These are phyloP conservation scores for Eremochloa ophiuroides DNA, from an alignment of 176 grass and related monocot genomes.

Conservation along the genomic window DNA sequence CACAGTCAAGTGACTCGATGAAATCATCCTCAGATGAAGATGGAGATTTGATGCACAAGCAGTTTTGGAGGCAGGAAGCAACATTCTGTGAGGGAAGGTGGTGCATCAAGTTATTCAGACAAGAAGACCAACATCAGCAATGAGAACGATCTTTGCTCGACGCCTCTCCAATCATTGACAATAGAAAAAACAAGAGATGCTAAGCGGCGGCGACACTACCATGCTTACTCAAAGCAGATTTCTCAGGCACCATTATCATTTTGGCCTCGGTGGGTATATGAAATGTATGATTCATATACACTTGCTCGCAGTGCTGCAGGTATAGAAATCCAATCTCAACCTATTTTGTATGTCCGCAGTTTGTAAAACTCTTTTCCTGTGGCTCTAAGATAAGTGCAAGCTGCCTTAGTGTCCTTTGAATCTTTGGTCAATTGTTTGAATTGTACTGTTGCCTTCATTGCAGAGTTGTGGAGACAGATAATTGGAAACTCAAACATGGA, in stretches of 20 bases:
- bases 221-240: conserved; percentile 32
- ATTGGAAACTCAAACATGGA: conserved; percentile 72
- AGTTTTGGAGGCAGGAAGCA: conserved; percentile 8
- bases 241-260: conserved; percentile 64
- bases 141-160: conserved; percentile 27
- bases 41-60: conserved; percentile 23
- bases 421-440: background rate
- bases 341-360: background rate
- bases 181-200: conserved; percentile 27
- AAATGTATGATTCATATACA: conserved; percentile 87
- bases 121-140: conserved; percentile 26
- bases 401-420: background rate
- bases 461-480: conserved; percentile 83
- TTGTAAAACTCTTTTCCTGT: background rate
- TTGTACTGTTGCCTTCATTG: conserved; percentile 14
- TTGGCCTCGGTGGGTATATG: conserved; percentile 89
- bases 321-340: conserved; percentile 26
- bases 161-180: conserved; percentile 6
- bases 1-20: conserved; percentile 48
- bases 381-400: background rate
- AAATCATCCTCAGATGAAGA: conserved; percentile 47
- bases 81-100: background rate
- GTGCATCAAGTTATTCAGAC: conserved; percentile 18
- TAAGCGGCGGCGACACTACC: conserved; percentile 27
- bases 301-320: conserved; percentile 81